phyloP scores from a whole-genome alignment of 352 stramenopile species.

The Phytophthora quininea region DNA sequence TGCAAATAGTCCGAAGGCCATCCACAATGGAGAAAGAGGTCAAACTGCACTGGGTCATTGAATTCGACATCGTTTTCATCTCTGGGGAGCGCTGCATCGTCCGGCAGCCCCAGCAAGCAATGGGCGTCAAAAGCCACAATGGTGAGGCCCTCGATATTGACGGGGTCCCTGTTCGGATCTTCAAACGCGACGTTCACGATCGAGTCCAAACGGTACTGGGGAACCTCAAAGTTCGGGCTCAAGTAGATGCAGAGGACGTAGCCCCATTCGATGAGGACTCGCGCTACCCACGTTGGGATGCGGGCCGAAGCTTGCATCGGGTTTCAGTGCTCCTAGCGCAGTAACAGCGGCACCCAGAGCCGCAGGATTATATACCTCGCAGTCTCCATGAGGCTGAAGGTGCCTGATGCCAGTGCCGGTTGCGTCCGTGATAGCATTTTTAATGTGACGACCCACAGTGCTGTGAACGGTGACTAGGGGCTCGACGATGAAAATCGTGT shows the following conservation, averaged over 20 bases:
- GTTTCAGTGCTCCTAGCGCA: not conserved
- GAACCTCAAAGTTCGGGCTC: not conserved
- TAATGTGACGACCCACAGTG: not conserved
- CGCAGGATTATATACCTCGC: conserved; percentile 2
- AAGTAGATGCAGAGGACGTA: conserved; percentile 8
- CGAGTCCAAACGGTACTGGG: conserved; percentile 16
- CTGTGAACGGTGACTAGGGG: not conserved
- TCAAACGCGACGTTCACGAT: conserved; percentile 13
- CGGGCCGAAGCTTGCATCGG: conserved; percentile 14
- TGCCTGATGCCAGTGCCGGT: not conserved
- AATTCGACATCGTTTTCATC: not conserved
- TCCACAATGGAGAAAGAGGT: conserved; percentile 4
- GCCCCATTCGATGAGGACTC: not conserved
- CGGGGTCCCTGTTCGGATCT: not conserved
- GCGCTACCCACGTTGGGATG: not conserved
- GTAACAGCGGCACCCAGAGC: not conserved
- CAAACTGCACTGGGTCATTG: conserved; percentile 7
- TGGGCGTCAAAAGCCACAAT: conserved; percentile 5
- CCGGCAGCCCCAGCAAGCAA: conserved; percentile 7
- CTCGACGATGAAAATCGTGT: conserved; percentile 6
- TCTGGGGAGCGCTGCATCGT: conserved; percentile 4
- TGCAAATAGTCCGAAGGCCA: too few relatives aligned
- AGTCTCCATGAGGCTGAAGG: not conserved
- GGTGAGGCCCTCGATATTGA: conserved; percentile 1
- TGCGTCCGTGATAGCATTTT: not conserved